Evolutionary conservation across 2,329 filamentous ascomycete genomes (phyloP), one percentile per base, ranked within the genome.

Genomic region (Aspergillus intermedius): DNA sequence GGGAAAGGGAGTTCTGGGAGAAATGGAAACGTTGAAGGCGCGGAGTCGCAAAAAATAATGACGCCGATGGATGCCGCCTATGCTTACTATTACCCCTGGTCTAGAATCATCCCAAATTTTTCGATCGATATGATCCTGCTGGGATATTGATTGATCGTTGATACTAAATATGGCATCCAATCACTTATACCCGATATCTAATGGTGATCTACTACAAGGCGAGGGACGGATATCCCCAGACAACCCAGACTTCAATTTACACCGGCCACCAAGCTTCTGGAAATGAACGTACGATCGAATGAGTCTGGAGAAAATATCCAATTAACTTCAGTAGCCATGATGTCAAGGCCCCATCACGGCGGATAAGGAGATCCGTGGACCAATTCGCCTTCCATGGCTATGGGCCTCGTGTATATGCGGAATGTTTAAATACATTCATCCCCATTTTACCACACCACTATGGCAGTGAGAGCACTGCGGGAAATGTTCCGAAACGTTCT

Each of bases 301-400:
- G 15, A 17, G 13, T n/a, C 34, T 37, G 34, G n/a, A 10, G 4
- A 37, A 19, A 37, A 17, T 37, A 37, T 19, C n/a, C 34, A 7
- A 19, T 37, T 37, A n/a, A 6, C n/a, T n/a, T 17, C 25, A 30
- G 25, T 10, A 25, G 40, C 23, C 46, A 59, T 65, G 62, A 63
- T 64, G 61, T 64, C 62, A 62, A 49, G 45, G 28, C 40, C 22
- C 45, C 60, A 64, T 62, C 60, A 64, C 51, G 21, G 25, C 22
- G n/a, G 30, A 35, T 12, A 30, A 4, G 30, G 34, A 39, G 19
- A 28, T 30, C 17, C 23, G 39, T 44, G 32, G 41, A 43, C 17
- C 17, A 4, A 10, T 19, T 40, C 19, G 37, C 37, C 37, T 40
- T 21, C 37, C 37, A 19, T 19, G 15, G 12, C 19, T 19, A 5